A percentile compares a stretch with the other conserved stretches of the same genome.
These are phyloP conservation scores for Coniferiporia sulphurascens DNA, from an alignment of 1,284 basidiomycete genomes.

Conservation along the genomic window DNA sequence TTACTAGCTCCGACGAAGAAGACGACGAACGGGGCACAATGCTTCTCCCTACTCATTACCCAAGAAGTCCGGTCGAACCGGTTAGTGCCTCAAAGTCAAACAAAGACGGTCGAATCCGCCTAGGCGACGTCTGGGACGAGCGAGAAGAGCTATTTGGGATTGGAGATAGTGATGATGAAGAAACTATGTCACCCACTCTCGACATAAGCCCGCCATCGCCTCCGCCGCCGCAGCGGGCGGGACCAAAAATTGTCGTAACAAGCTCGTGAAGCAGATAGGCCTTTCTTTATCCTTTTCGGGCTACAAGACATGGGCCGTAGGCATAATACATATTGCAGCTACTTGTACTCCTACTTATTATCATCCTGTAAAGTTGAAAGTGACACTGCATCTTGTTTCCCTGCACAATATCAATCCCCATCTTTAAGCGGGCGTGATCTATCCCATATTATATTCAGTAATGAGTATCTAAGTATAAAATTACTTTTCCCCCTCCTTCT, in stretches of 20 bases:
- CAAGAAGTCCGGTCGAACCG: constrained; percentile 21
- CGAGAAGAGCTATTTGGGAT: constrained; percentile 72
- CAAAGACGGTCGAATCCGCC: constrained; percentile 28
- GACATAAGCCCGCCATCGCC: constrained; percentile 11
- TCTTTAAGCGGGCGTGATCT: no score
- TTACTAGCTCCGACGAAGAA: constrained; percentile 52
- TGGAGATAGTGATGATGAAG: constrained; percentile 49
- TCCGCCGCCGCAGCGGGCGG: constrained; percentile 18
- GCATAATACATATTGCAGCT: background rate
- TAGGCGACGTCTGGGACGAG: constrained; percentile 73
- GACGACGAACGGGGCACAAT: constrained; percentile 43
- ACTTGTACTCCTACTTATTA: background rate
- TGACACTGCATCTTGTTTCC: no score
- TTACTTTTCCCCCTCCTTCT: background rate
- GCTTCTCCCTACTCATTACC: constrained; percentile 50
- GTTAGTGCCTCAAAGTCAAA: constrained; percentile 14
- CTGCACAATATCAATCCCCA: no score
- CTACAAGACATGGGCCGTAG: background rate
- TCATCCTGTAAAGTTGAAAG: background rate
- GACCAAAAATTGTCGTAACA: constrained; percentile 17
- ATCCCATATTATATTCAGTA: no score
- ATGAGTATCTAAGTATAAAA: background rate
- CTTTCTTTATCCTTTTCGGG: background rate
- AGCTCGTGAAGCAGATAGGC: constrained; percentile 28
- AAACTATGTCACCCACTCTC: background rate